Evolutionary conservation across 495 filamentous ascomycete genomes (phyloP), one percentile per base, ranked within the genome.

Genomic region (Annulohypoxylon stygium): DNA sequence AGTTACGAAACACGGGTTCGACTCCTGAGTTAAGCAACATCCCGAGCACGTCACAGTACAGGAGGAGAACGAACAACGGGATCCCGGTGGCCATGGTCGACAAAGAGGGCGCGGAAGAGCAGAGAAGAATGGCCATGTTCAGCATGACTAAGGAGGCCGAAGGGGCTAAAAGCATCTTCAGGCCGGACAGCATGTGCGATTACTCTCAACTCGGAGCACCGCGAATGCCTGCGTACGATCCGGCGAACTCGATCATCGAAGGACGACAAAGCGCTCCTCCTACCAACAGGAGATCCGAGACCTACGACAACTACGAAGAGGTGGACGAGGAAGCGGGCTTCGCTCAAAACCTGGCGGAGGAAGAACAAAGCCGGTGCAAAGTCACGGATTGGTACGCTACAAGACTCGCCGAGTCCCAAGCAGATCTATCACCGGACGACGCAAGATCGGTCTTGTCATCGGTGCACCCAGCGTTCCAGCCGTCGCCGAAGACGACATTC

Each of bases 381-480:
- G 77, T 78, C 1, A 50, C 65, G 5, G 51, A 75, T 0, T 78
- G 77, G 77, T 78, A 72, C 45, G 39, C 68, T n/a, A 67, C 36
- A n/a, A 64, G 48, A 16, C 0, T 76, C 14, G 11, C n/a, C 9
- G 26, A 60, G 11, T 71, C 67, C 8, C 8, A 7, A 3, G 14
- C 53, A 0, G 37, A 66, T 36, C 20, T 54, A 1, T 47, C 36
- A 7, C 25, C 25, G 1, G 72, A 77, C 26, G 69, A 71, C 55
- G 20, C 69, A n/a, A 69, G 61, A 58, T 72, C 77, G 9, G 59
- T 75, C 25, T 8, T 78, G 20, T 75, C 77, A 0, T 69, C 47
- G 72, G 64, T 75, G 0, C 77, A 78, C n/a, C 77, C 77, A 34
- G 77, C 77, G 0, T 78, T 78, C n/a, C 77, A 63, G n/a, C 69